Evolutionary conservation across 352 stramenopile genomes (phyloP), one percentile per base, ranked within the genome.

Genomic region (Phytophthora chlamydospora): DNA sequence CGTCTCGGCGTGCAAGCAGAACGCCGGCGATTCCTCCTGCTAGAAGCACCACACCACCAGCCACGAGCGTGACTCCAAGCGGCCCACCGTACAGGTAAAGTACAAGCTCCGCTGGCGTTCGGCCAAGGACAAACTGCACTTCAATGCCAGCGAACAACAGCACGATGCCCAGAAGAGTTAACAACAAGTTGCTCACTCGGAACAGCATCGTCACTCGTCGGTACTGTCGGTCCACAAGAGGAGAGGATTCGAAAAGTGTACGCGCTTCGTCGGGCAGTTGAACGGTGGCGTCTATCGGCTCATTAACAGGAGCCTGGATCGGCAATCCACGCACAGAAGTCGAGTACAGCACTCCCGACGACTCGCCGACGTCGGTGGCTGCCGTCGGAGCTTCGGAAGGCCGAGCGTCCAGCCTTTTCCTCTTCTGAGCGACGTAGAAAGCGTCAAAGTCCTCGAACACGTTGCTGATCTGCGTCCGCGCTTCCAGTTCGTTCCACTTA

Each of bases 401-500:
- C 7, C 44, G 58, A 35, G 17, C 40, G 46, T 75, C 67, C 11
- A 68, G 17, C 31, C 72, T 66, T 50, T 78, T 79, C 3, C 68
- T 51, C 38, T 67, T 58, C 43, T 71, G 62, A n/a, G 62, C 60
- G 2, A 65, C 62, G 11, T 80, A 77, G 38, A 73, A 89, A 4
- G 71, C 36, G 6, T 75, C 66, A 60, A 91, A 91, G 38, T 85
- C 76, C 12, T 86, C 76, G 11, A 84, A 70, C 5, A 72, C 58
- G 2, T 69, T 62, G 1, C 36, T 41, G 1, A 35, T 50, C 32
- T 75, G 43, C 0, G 73, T 73, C n/a, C 80, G 71, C n/a, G 74
- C 64, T 35, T 84, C 52, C 0, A 91, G 66, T 54, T 91, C 82
- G 6, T 57, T 71, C 82, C 79, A 91, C 34, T 91, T 91, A 8